Base-by-base conservation (phyloP, 164 flowering plant species). In the Warburgia ugandensis region DNA sequence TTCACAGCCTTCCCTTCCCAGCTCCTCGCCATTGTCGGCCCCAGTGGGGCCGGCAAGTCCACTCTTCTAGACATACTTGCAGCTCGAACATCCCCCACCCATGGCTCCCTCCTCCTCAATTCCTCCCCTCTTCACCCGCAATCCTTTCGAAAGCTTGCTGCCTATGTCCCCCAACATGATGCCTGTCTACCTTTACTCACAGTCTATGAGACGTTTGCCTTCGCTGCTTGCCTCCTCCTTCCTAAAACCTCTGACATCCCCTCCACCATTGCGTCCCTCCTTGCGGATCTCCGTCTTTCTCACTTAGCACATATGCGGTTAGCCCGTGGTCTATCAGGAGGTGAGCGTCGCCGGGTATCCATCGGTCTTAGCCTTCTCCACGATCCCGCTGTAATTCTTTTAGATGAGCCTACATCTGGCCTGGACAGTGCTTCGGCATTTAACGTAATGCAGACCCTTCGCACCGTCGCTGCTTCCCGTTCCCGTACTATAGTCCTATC, bases 401-500 rank as follows among this genome's bases (percentile, higher is more conserved):
- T 92, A 2, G 99, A 92, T 29, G 99, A 92, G 47, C 99, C 99
- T 29, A 92, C 99, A 1, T 86, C 97, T 0, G 94, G 99, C 4
- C 87, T 92, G 3, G 99, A 92, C 54, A 81, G 91, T 40, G 56
- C 69, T 0, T 88, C 99, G 0, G 99, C 99, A 9, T 73, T 64
- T 54, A 75, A 84, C 36, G 85, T 92, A 4, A 72, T 88, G 67
- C 85, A 78, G 45, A 82, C 73, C 10, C 78, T 92, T 3, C 67
- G 72, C 14, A 50, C 82, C 14, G 67, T 84, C 2, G 70, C 84
- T 0, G 52, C 29, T 10, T 59, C 86, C 0, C 78, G 84, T 16
- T 40, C 56, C 43, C 56, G 95, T 14, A 92, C 97, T 1, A 70
- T 92, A 1, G 33, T 92, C 22, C 56, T 92, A 50, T 88, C 97